phyloP scores from a whole-genome alignment of 306 rosid species.

The Senna tora region DNA sequence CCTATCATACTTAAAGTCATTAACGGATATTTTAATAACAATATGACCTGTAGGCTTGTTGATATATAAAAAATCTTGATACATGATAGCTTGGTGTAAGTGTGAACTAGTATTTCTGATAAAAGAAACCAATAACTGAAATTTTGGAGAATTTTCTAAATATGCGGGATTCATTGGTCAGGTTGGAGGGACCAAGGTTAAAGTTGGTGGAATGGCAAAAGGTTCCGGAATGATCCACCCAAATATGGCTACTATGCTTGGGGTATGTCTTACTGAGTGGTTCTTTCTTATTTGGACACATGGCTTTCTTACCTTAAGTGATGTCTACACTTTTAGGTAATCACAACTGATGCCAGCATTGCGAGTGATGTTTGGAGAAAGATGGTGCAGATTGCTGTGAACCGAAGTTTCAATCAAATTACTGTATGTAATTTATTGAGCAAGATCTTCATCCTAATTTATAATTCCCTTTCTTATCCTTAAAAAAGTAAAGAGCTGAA shows the following conservation, averaged over 20 bases:
- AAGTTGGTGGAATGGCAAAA: conserved; percentile 95
- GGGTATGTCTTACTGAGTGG: conserved; percentile 58
- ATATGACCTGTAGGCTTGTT: neutral
- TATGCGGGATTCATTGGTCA: conserved; percentile 31
- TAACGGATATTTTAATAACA: neutral
- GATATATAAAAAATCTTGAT: neutral
- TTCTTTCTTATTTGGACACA: conserved; percentile 28
- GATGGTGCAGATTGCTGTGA: conserved; percentile 84
- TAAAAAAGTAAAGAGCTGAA: neutral
- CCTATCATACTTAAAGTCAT: neutral
- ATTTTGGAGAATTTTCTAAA: conserved; percentile 17
- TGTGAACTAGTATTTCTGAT: neutral
- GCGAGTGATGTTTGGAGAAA: conserved; percentile 79
- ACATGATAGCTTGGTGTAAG: conserved; percentile 8
- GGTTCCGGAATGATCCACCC: conserved; percentile 99
- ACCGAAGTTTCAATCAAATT: conserved; percentile 95
- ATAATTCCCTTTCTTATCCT: neutral
- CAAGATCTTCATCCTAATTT: neutral
- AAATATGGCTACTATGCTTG: conserved; percentile 98
- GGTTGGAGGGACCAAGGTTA: conserved; percentile 75
- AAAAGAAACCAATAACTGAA: neutral
- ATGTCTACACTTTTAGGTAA: conserved; percentile 54
- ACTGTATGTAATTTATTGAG: conserved; percentile 58
- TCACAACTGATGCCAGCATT: conserved; percentile 91
- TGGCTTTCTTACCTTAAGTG: conserved; percentile 29